A percentile compares a stretch with the other conserved stretches of the same genome.
Conservation (phyloP, 768 basidiomycete genomes). For the Rhodosporidiobolus odoratus region DNA sequence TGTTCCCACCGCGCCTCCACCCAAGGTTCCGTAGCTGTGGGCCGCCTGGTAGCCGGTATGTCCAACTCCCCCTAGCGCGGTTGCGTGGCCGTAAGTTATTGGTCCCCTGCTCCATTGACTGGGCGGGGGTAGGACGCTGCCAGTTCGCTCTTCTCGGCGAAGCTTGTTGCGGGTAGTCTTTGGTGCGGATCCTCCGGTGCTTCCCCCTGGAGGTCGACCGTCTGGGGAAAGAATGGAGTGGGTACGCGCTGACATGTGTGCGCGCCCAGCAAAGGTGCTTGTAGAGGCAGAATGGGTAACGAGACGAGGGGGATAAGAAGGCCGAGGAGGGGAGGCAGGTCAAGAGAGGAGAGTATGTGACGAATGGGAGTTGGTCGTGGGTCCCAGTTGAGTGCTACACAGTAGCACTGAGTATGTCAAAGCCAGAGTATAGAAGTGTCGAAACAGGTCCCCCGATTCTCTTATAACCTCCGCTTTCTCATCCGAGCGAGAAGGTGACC, state of each 20-base stretch:
- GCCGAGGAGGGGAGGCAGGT: background rate
- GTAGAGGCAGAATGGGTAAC: background rate
- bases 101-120: conserved; percentile 10
- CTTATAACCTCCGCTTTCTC: no score
- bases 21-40: background rate
- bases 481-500: no score
- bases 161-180: conserved; percentile 14
- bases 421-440: no score
- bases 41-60: conserved; percentile 23
- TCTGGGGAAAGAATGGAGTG: background rate
- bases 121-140: conserved; percentile 22
- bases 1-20: background rate
- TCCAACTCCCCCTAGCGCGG: conserved; percentile 7
- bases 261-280: no score
- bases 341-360: background rate
- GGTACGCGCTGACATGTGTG: background rate
- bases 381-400: no score
- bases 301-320: background rate
- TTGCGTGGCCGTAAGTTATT: conserved; percentile 17
- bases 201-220: background rate
- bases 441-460: no score
- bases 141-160: conserved; percentile 12
- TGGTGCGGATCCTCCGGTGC: background rate
- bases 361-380: background rate
- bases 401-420: no score